These are phyloP conservation scores for Piloderma croceum DNA, from an alignment of 768 basidiomycete species.

Conservation along the genomic window DNA sequence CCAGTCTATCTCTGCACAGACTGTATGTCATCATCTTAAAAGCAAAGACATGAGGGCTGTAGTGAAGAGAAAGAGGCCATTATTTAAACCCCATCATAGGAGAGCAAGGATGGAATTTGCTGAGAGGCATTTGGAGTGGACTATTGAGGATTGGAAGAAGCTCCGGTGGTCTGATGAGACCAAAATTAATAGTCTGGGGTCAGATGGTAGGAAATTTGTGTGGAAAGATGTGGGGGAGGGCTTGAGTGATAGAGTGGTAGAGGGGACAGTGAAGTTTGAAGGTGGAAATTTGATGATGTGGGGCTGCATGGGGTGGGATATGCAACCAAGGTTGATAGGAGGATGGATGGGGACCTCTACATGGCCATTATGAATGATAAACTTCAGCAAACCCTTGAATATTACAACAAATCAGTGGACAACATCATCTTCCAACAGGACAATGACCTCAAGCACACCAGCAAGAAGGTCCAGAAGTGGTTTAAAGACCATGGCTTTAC, in stretches of 20 bases:
- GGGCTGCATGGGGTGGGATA: conserved; percentile 17
- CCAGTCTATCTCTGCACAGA: conserved; percentile 17
- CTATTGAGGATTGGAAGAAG: conserved; percentile 15
- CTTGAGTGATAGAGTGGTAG: too few species aligned
- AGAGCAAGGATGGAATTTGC: conserved; percentile 12
- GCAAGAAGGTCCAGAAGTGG: conserved; percentile 9
- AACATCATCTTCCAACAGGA: too few species aligned
- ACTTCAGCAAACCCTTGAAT: too few species aligned
- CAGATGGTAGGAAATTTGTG: too few species aligned
- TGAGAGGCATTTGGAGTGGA: conserved; percentile 10
- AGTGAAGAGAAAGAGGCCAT: conserved; percentile 17
- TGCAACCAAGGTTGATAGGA: too few species aligned
- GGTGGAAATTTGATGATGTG: too few species aligned
- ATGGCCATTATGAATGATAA: conserved; percentile 10
- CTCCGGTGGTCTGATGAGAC: conserved; percentile 17
- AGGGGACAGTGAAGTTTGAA: too few species aligned
- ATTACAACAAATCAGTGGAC: conserved; percentile 6
- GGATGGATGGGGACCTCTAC: too few species aligned
- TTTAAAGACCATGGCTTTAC: conserved; percentile 10
- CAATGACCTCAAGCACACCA: too few species aligned
- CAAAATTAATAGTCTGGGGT: too few species aligned
- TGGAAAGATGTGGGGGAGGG: conserved; percentile 13
- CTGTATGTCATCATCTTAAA: conserved; percentile 17
- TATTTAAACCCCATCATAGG: conserved; percentile 14
- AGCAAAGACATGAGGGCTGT: conserved; percentile 11